phyloP scores from a whole-genome alignment of 441 rosid species.

The Corymbia citriodora region DNA sequence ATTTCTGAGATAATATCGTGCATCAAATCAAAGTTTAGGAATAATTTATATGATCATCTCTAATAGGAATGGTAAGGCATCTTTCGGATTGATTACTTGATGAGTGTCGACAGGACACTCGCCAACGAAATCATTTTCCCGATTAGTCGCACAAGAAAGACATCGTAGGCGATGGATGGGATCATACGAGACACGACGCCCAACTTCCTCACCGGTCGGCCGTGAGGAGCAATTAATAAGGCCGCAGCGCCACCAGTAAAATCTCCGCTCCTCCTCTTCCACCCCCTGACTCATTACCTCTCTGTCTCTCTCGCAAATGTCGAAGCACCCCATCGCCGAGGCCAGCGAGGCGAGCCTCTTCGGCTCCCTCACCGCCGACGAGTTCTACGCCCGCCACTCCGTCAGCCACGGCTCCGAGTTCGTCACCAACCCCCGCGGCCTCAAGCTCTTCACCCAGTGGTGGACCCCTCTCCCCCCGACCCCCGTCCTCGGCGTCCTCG shows the following conservation, averaged over 20 bases:
- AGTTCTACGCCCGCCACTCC: conserved; percentile 65
- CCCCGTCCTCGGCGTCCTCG: conserved; percentile 40
- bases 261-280: neutral
- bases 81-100: no score
- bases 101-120: no score
- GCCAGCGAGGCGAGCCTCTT: conserved; percentile 50
- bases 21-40: no score
- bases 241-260: neutral
- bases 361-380: conserved; percentile 44
- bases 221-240: neutral
- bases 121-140: neutral
- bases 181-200: neutral
- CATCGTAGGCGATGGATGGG: neutral
- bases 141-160: neutral
- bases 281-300: neutral
- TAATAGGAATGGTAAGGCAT: no score
- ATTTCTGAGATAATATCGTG: no score
- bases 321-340: conserved; percentile 51
- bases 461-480: conserved; percentile 73
- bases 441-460: conserved; percentile 80
- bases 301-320: conserved; percentile 15
- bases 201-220: neutral
- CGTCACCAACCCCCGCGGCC: conserved; percentile 78
- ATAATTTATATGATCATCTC: no score
- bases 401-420: conserved; percentile 64